A percentile compares a stretch with the other conserved stretches of the same genome.
These are phyloP conservation scores for Apostasia ramifera DNA, from an alignment of 106 monocot species.

Conservation along the genomic window DNA sequence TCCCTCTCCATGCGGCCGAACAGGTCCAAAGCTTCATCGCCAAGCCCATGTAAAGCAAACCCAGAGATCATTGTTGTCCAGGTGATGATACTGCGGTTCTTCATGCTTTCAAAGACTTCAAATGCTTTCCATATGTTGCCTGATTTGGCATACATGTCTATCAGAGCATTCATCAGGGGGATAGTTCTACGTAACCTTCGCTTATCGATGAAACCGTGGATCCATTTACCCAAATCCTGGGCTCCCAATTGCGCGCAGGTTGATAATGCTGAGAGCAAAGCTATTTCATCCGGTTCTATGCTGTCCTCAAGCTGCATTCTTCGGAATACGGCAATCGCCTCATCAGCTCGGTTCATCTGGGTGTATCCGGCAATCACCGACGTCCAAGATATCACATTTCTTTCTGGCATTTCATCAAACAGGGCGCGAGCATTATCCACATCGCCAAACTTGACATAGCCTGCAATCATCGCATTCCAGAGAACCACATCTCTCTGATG, in stretches of 20 bases:
- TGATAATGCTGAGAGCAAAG: slow-evolving; percentile 44
- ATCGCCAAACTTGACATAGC: slow-evolving; percentile 40
- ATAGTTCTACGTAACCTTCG: slow-evolving; percentile 19
- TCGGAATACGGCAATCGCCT: slow-evolving; percentile 44
- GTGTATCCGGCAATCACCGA: slow-evolving; percentile 47
- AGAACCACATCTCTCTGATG: slow-evolving; percentile 29
- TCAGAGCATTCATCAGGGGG: slow-evolving; percentile 57
- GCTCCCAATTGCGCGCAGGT: slow-evolving; percentile 66
- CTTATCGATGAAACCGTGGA: slow-evolving; percentile 40
- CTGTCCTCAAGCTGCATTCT: slow-evolving; percentile 54
- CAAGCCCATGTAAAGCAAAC: slow-evolving; percentile 65
- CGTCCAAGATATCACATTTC: slow-evolving; percentile 61
- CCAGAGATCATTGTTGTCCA: slow-evolving; percentile 84
- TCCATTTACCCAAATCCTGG: slow-evolving; percentile 67
- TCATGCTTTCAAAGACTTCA: slow-evolving; percentile 59
- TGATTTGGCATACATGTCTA: slow-evolving; percentile 87
- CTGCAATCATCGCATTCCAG: slow-evolving; percentile 73
- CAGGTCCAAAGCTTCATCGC: slow-evolving; percentile 35
- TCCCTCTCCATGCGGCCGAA: slow-evolving; percentile 56
- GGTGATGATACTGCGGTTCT: slow-evolving; percentile 39
- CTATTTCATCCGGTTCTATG: slow-evolving; percentile 51
- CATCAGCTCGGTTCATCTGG: slow-evolving; percentile 30
- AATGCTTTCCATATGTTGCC: slow-evolving; percentile 50
- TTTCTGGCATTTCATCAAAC: slow-evolving; percentile 44
- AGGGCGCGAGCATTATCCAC: slow-evolving; percentile 23